Base-by-base conservation (phyloP, 495 filamentous ascomycete species). In the Daldinia childiae region DNA sequence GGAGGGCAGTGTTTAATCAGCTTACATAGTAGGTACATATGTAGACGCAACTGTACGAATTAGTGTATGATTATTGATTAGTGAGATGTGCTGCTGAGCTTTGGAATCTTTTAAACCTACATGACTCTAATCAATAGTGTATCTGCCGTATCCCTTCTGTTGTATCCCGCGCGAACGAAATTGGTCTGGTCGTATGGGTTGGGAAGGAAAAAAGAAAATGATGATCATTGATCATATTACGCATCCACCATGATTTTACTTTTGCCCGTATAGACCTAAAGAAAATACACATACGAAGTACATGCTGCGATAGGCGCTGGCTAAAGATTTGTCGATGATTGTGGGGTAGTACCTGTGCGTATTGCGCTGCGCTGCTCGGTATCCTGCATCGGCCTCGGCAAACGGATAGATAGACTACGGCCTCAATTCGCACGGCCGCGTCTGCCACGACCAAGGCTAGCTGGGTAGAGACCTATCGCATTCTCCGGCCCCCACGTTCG, bases 291-390 rank as follows among this genome's bases (percentile, higher is more conserved):
- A n/a, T n/a, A n/a, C n/a, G n/a, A n/a, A n/a, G n/a, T 34, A 34
- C 32, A 34, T 52, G 7, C n/a, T 45, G n/a, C n/a, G 41, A 52
- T 27, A 62, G 68, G 61, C 32, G 62, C 45, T 52, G 8, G 12
- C 26, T 39, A 21, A 39, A 50, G 41, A 54, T 54, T 41, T 52
- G 58, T 66, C 51, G 57, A 59, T 29, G 58, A 72, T 48, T 72
- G 69, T 72, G 69, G 69, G 63, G 69, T 72, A 55, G 34, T 41
- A 61, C 26, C 57, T 54, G 56, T 70, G 56, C 62, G 54, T 4
- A 41, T 41, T 41, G 43, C 12, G 17, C 11, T 48, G n/a, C 30
- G 6, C 30, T 32, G 30, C 30, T 32, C 3, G 45, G 17, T 51
- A 21, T 26, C 19, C 17, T 21, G 45, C 17, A 11, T 17, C 27